Evolutionary conservation across 768 basidiomycete species (phyloP).

Genomic region (Pleurotus eryngii): DNA sequence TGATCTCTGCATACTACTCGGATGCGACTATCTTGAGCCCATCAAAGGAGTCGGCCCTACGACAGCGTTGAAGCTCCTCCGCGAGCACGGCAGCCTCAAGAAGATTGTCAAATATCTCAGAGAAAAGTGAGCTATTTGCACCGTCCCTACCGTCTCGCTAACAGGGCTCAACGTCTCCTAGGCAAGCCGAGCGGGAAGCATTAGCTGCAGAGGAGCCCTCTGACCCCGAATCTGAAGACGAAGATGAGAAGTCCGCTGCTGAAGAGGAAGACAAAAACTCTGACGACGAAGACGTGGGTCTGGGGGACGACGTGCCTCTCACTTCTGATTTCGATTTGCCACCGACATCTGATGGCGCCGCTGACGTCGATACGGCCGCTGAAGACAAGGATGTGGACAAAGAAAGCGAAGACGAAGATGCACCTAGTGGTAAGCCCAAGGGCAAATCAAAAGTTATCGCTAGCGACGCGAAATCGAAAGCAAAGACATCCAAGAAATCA

Average conservation of each 20-base stretch:
- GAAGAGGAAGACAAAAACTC: not conserved
- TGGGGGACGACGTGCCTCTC: not conserved
- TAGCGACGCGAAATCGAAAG: conserved; percentile 5
- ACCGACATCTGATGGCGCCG: not conserved
- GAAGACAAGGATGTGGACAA: not conserved
- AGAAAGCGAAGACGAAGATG: not conserved
- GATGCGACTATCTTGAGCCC: conserved; percentile 99
- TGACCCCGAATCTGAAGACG: conserved; percentile 13
- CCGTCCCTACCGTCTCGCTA: not conserved
- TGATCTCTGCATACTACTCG: conserved; percentile 93
- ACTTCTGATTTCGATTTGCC: conserved; percentile 1
- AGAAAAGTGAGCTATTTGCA: conserved; percentile 53
- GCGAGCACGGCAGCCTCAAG: conserved; percentile 73
- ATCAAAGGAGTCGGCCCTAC: conserved; percentile 96
- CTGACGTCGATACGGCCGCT: not conserved
- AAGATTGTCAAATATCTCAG: conserved; percentile 75
- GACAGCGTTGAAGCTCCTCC: conserved; percentile 87
- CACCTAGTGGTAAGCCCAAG: conserved; percentile 11
- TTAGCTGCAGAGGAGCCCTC: conserved; percentile 32
- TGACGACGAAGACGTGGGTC: conserved; percentile 2
- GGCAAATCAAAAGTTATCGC: conserved; percentile 36
- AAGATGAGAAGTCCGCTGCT: conserved; percentile 17
- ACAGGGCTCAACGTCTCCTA: conserved; percentile 10
- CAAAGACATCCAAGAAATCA: too few species aligned
- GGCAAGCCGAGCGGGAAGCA: conserved; percentile 38